Evolutionary conservation across 192 early-diverging fungal genomes (phyloP).

Genomic region (Coemansia sp.): DNA sequence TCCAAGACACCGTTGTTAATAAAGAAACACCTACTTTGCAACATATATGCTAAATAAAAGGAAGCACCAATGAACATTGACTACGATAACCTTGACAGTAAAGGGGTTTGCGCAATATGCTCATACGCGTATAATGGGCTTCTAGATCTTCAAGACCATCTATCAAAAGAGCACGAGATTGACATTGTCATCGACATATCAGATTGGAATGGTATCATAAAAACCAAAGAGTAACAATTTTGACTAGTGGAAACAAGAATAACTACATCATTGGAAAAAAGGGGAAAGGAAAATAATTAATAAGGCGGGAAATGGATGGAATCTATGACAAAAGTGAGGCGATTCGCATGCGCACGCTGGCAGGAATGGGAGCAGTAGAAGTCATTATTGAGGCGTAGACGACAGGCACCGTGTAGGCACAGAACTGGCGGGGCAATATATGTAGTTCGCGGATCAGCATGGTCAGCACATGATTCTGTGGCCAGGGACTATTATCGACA

Average conservation of each 20-base stretch:
- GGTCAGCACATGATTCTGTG: constrained; percentile 25
- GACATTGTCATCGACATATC: too few species aligned
- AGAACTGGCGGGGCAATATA: constrained; percentile 34
- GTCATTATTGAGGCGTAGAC: constrained; percentile 30
- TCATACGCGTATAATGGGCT: too few species aligned
- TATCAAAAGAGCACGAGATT: too few species aligned
- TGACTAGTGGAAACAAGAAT: not conserved
- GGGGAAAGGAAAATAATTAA: constrained; percentile 1
- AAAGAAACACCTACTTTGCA: too few species aligned
- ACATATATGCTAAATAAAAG: too few species aligned
- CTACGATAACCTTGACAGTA: too few species aligned
- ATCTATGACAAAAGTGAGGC: constrained; percentile 25
- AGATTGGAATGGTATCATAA: too few species aligned
- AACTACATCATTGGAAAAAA: not conserved
- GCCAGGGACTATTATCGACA: constrained; percentile 26
- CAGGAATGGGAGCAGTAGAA: constrained; percentile 11
- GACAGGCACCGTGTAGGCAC: constrained; percentile 36
- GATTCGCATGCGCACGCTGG: constrained; percentile 40
- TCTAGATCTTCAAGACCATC: too few species aligned
- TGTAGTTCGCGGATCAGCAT: constrained; percentile 39
- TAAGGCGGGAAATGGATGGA: not conserved
- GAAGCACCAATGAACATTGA: too few species aligned
- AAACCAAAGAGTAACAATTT: too few species aligned
- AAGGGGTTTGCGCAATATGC: too few species aligned
- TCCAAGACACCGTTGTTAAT: too few species aligned